A percentile compares a stretch with the other conserved stretches of the same genome.
These are phyloP conservation scores for Citrus australasica DNA, from an alignment of 345 rosid species.

Conservation along the genomic window DNA sequence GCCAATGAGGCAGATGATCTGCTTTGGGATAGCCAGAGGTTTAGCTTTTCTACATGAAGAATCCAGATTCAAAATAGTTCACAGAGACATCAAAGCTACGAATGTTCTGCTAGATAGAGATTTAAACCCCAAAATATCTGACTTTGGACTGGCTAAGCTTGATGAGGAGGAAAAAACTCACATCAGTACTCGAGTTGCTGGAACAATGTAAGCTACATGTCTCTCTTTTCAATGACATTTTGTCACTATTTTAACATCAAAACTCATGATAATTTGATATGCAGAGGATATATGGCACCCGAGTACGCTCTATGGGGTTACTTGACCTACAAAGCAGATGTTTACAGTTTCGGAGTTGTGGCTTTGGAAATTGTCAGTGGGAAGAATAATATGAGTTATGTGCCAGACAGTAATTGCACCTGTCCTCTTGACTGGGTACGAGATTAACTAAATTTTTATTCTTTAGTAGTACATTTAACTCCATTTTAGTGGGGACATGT, in stretches of 20 bases:
- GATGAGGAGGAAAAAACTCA: slow-evolving; percentile 52
- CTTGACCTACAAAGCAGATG: slow-evolving; percentile 57
- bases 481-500: background rate
- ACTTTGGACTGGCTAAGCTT: slow-evolving; percentile 63
- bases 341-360: slow-evolving; percentile 61
- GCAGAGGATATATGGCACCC: slow-evolving; percentile 65
- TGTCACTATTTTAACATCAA: background rate
- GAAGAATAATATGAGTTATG: slow-evolving; percentile 38
- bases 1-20: slow-evolving; percentile 44
- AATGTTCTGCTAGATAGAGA: slow-evolving; percentile 48
- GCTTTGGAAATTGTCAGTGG: slow-evolving; percentile 55
- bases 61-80: slow-evolving; percentile 57
- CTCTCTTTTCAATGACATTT: background rate
- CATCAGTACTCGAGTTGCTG: slow-evolving; percentile 61
- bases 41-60: slow-evolving; percentile 60
- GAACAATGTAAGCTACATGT: slow-evolving; percentile 42
- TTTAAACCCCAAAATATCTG: slow-evolving; percentile 58
- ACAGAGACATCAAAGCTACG: slow-evolving; percentile 64
- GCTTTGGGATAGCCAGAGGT: slow-evolving; percentile 58
- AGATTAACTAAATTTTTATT: background rate
- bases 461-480: background rate
- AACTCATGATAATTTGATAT: background rate
- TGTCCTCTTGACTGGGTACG: slow-evolving; percentile 60
- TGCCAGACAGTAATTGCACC: slow-evolving; percentile 31
- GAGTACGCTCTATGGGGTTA: slow-evolving; percentile 68